Evolutionary conservation across 176 grass and related monocot species (phyloP).

Genomic region (Oryza meridionalis): DNA sequence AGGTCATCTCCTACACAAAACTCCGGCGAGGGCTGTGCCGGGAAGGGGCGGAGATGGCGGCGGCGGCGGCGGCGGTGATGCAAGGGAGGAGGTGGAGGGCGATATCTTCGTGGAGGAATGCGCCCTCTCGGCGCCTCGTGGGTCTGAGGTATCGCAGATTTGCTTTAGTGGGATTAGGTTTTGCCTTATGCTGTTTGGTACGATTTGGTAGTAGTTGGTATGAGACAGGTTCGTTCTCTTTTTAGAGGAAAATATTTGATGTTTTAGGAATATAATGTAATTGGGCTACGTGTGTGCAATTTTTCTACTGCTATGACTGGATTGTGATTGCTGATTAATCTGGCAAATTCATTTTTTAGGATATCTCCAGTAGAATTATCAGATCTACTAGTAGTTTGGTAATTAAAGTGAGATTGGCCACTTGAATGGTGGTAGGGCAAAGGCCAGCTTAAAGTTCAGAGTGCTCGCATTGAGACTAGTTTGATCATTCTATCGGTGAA

Average conservation of each 20-base stretch:
- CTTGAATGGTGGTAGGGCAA: background rate
- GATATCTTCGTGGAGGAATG: background rate
- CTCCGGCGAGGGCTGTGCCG: background rate
- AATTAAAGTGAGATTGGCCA: background rate
- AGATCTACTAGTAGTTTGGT: background rate
- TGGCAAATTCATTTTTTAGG: background rate
- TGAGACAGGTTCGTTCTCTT: background rate
- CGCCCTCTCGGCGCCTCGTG: background rate
- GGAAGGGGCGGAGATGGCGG: background rate
- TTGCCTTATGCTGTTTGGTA: background rate
- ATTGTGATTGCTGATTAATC: background rate
- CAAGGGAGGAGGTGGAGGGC: background rate
- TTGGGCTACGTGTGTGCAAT: background rate
- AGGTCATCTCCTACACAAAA: background rate
- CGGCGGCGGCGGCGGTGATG: background rate
- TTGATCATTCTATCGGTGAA: background rate
- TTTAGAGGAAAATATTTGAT: background rate
- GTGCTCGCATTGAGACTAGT: background rate
- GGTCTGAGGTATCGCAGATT: background rate
- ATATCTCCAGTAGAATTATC: background rate
- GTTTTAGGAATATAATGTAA: background rate
- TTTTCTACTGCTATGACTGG: background rate
- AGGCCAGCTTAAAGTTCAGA: background rate
- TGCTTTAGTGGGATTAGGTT: background rate
- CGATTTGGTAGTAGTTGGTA: too few species aligned